Evolutionary conservation across 345 rosid species (phyloP), one percentile per base, ranked within the genome.

Genomic region (Dimocarpus longan): DNA sequence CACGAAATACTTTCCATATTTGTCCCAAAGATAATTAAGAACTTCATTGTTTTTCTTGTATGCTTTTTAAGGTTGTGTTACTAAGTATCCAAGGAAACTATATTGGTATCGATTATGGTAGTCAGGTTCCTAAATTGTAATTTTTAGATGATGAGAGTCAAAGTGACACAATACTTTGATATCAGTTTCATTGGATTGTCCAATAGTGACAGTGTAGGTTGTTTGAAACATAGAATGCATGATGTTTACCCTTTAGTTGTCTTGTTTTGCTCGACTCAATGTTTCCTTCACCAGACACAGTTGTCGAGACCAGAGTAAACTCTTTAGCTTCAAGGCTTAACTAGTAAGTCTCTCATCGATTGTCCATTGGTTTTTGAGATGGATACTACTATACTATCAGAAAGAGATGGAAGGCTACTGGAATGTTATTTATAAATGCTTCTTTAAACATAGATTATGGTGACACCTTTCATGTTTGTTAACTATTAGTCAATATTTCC

Each of bases 401-500:
- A 46, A 46, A 8, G 52, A 7, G 63, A 32, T 32, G 37, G 37
- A 32, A 32, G 37, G 37, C 37, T 32, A 32, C 37, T 32, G 37
- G 37, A 32, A 32, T 32, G 37, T 32, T 32, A 2, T 32, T 32
- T 32, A 63, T 26, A 59, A 16, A 44, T 75, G 8, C 69, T 6
- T 3, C 40, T 11, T 46, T 37, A 15, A 32, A 32, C 37, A 32
- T 32, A 32, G 37, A 32, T 2, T 32, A 32, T 32, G 24, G 15
- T 21, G 26, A 57, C 66, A 15, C n/a, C 59, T 8, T 60, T 75
- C 24, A 10, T 72, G 43, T 73, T 56, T 32, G 7, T 42, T 78
- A 57, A 74, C 8, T 39, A 62, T 57, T 52, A 68, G 40, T 68
- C 24, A 8, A 50, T 66, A 40, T 78, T 77, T 82, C 69, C 66